Base-by-base conservation (phyloP, 805 yeast genomes). In the Kazachstania viticola region DNA sequence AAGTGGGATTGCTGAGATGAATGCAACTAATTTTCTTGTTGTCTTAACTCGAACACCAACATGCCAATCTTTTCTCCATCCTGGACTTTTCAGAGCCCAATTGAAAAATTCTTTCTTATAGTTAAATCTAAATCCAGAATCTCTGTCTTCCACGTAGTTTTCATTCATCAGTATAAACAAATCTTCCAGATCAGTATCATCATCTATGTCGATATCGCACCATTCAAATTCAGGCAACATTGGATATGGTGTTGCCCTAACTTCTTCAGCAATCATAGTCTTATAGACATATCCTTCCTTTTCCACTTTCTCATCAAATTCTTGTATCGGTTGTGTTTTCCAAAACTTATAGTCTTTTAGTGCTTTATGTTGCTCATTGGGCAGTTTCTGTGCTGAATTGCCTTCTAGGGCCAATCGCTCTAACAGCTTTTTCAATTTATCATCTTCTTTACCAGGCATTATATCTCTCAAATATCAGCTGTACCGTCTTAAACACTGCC, bases 31-130 rank as follows among this genome's bases (percentile, higher is more conserved):
- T 54, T 81, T 79, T 1, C 76, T 74, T 19, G 81, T 73, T 2
- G 65, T 67, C 41, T 73, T 74, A 18, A 84, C 97, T 25, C 97
- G 68, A 12, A 91, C 95, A 42, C 97, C 97, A 22, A 84, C 79
- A 46, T 80, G 79, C 94, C 96, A 88, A 11, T 87, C 88, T 34
- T 67, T 62, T 30, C 66, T 65, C 81, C 88, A 88, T 13, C 96
- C 97, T 0, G 98, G 98, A 3, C 94, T 82, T 41, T 79, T 79
- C 45, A 91, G 64, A 1, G 95, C 94, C 97, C 97, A 91, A 45
- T 76, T 69, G 52, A 91, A 71, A 49, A 91, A 88, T 19, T 73
- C 78, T 19, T 75, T 71, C 0, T 85, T 70, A 58, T 91, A 91
- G 44, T 83, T 82, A 65, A 91, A 88, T 50, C 98, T 70, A 62